Conservation (phyloP, 2,329 filamentous ascomycete species). For the Tolypocladium sp. region DNA sequence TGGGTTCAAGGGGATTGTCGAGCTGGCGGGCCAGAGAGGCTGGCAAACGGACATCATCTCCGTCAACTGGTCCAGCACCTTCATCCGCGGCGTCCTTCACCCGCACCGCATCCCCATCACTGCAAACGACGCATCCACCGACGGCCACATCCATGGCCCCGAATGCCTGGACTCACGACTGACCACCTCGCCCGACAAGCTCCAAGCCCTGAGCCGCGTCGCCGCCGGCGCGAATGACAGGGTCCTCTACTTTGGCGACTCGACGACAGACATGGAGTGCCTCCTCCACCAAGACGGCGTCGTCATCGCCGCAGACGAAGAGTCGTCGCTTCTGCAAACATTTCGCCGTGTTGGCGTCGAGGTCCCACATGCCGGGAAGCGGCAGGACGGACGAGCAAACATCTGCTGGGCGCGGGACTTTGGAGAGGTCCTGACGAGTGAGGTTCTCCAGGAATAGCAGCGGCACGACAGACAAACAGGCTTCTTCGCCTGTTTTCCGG, state of each 20-base stretch:
- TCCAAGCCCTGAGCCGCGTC: constrained; percentile 26
- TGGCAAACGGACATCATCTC: constrained; percentile 37
- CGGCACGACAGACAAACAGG: background rate
- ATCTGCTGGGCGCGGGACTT: constrained; percentile 36
- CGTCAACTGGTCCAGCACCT: constrained; percentile 41
- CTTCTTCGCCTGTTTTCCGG: background rate
- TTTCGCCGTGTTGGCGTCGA: constrained; percentile 26
- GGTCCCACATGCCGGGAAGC: constrained; percentile 26
- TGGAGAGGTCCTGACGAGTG: constrained; percentile 27
- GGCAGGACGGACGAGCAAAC: constrained; percentile 1
- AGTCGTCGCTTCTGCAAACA: constrained; percentile 23
- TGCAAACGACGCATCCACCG: constrained; percentile 31
- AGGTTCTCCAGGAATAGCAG: constrained; percentile 10
- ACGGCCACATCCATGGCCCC: constrained; percentile 33
- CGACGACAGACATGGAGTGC: constrained; percentile 46
- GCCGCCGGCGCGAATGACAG: constrained; percentile 8
- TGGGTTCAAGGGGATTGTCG: constrained; percentile 29
- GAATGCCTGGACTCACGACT: constrained; percentile 14
- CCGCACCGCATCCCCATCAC: constrained; percentile 24
- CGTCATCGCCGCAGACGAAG: constrained; percentile 31
- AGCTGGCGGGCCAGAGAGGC: constrained; percentile 13
- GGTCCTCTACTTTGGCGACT: constrained; percentile 50
- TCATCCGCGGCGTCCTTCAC: constrained; percentile 35
- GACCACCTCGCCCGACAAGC: constrained; percentile 37
- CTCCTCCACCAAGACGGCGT: constrained; percentile 35